Percentiles rank a stretch among this genome's conserved stretches.
Evolutionary conservation across 78 protist species (phyloP).

Genomic region (Diacronema lutheri): DNA sequence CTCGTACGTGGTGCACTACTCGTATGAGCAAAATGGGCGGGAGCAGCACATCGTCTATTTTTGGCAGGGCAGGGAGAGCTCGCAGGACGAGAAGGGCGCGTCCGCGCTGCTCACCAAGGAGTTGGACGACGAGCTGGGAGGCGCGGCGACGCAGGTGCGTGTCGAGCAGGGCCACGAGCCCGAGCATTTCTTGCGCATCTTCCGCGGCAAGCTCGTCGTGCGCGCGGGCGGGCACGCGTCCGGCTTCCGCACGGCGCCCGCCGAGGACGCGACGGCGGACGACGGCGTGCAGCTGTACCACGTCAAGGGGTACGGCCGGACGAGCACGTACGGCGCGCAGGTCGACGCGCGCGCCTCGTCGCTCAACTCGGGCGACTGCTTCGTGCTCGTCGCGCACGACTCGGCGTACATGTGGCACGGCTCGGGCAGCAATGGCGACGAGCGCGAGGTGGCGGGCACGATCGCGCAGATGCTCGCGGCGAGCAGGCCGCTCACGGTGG

Average conservation of each 20-base stretch:
- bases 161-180: constrained; percentile 55
- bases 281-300: constrained; percentile 51
- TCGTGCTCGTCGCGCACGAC: constrained; percentile 27
- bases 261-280: neutral
- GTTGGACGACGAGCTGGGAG: constrained; percentile 40
- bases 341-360: constrained; percentile 1
- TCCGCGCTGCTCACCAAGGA: constrained; percentile 48
- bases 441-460: constrained; percentile 3
- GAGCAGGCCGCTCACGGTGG: neutral
- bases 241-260: neutral
- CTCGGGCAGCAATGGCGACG: constrained; percentile 9
- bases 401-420: constrained; percentile 54
- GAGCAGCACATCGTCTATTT: constrained; percentile 28
- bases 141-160: constrained; percentile 50
- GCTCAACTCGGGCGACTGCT: constrained; percentile 58
- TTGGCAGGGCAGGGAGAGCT: constrained; percentile 58
- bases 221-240: constrained; percentile 39
- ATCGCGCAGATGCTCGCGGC: constrained; percentile 1
- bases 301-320: constrained; percentile 24
- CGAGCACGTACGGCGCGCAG: constrained; percentile 27
- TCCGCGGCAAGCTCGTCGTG: constrained; percentile 43
- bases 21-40: neutral
- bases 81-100: constrained; percentile 46
- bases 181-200: constrained; percentile 40
- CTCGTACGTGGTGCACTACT: constrained; percentile 53